Base-by-base conservation (phyloP, 352 stramenopile species). In the Phytopythium vexans region DNA sequence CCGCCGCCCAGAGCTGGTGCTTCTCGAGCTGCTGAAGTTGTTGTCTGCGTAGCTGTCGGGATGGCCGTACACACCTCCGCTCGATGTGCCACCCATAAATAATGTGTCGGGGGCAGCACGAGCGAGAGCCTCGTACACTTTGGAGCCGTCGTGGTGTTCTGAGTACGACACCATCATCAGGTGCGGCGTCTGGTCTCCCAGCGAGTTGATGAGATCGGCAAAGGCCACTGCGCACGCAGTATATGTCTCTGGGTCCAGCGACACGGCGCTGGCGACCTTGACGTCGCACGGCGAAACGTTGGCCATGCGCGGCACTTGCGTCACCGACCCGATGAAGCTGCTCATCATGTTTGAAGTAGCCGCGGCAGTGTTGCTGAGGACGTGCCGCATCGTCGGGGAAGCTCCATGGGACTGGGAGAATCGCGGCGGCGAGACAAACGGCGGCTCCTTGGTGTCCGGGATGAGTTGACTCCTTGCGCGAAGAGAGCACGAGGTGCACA, bases 151-250 rank as follows among this genome's bases (percentile, higher is more conserved):
- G 64, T 92, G 82, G 43, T 73, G 67, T 32, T 76, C 68, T 16
- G 82, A 89, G 66, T 92, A 94, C 32, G 82, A 75, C 10, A 92
- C 74, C 48, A 91, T 68, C 76, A 89, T 89, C 40, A 94, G 86
- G 44, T 91, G 80, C 14, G 84, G 84, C 31, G 68, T 62, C n/a
- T 74, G 61, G 33, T 82, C 78, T 9, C 80, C 71, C 2, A 94
- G 68, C 32, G 77, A 66, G 36, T 49, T 68, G 33, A 79, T 65
- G 8, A 94, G 77, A 32, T 74, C 72, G 11, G 66, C 37, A 55
- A 89, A 94, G 7, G 84, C 82, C 27, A 71, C 60, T 11, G 67
- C 72, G 21, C 73, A 68, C 3, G 82, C 84, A 33, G 58, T 63
- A 46, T 70, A 74, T 16, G 81, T 78, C 54, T 92, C 79, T 4